Evolutionary conservation across 2,329 filamentous ascomycete species (phyloP), one percentile per base, ranked within the genome.

Genomic region (Fusarium staphyleae): DNA sequence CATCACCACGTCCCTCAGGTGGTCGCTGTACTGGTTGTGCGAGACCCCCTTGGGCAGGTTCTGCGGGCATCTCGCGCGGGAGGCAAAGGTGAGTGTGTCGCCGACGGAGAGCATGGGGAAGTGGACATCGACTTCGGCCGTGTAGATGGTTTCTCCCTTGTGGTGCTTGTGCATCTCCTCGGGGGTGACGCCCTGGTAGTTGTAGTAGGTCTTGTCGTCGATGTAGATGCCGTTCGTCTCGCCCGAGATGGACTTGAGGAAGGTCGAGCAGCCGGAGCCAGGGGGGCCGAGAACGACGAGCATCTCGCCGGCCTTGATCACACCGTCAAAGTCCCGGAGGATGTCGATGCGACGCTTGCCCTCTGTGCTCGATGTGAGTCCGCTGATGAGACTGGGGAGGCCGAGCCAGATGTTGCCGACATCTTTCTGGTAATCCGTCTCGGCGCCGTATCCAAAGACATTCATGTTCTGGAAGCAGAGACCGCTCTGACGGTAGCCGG

Each of bases 241-340:
- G 28, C 87, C 87, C 2, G 70, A 68, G 7, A 72, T 39, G 4
- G 68, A 59, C 51, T 88, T 88, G 40, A 90, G 74, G 57, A 90
- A 85, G 0, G 87, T 89, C 9, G 86, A 86, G 62, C 87, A 90
- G n/a, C 83, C 83, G 1, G 70, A 66, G 3, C 75, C 75, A 3
- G 83, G 87, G 45, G 86, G 86, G 1, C 87, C 87, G 12, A 90
- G 77, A 2, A 89, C 87, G 8, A 89, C 83, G 15, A 89, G 72
- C 84, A 90, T 87, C 75, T 90, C 87, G 24, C 87, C 87, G 36
- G 80, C 81, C 61, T 83, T 77, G 8, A 89, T 81, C 0, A 88
- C 65, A 12, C 87, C 87, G 58, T 89, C 85, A 44, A 87, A 84
- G 59, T 81, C 75, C 48, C 78, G 80, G 33, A 89, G 73, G 60